Conservation (phyloP, 208 protist genomes). For the Zelonia costaricensis region DNA sequence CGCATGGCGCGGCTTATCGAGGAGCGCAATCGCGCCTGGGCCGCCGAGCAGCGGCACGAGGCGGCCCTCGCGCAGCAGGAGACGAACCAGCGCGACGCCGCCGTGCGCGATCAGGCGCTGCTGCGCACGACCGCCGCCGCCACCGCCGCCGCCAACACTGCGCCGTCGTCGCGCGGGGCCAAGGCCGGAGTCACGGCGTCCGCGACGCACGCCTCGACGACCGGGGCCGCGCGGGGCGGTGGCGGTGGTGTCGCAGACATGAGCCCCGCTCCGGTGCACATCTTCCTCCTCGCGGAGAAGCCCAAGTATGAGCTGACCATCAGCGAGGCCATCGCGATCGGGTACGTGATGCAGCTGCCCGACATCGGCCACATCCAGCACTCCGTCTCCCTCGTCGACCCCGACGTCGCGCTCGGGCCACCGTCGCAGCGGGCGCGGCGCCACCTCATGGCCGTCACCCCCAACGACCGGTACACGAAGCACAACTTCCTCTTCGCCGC, state of each 20-base stretch:
- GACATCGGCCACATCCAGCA: slow-evolving; percentile 69
- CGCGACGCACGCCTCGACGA: neutral
- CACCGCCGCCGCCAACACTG: neutral
- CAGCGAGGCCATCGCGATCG: slow-evolving; percentile 68
- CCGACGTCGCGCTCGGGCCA: slow-evolving; percentile 76
- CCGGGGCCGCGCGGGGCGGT: neutral
- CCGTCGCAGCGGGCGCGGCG: slow-evolving; percentile 66
- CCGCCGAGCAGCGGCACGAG: slow-evolving; percentile 37
- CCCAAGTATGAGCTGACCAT: slow-evolving; percentile 69
- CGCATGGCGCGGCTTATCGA: slow-evolving; percentile 35
- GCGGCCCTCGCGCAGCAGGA: slow-evolving; percentile 35
- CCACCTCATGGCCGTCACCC: slow-evolving; percentile 68
- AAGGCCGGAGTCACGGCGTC: neutral
- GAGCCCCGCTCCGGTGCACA: slow-evolving; percentile 59
- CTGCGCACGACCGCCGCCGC: slow-evolving; percentile 8
- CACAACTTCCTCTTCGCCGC: slow-evolving; percentile 85
- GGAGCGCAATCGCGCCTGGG: slow-evolving; percentile 49
- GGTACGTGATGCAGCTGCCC: slow-evolving; percentile 81
- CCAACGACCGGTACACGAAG: slow-evolving; percentile 72
- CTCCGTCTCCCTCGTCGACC: slow-evolving; percentile 78
- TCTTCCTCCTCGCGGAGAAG: slow-evolving; percentile 64
- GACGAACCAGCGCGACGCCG: slow-evolving; percentile 28
- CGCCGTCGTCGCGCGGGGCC: neutral
- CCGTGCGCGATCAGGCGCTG: slow-evolving; percentile 25
- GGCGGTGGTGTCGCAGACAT: slow-evolving; percentile 6